Evolutionary conservation across 2,329 filamentous ascomycete genomes (phyloP).

Genomic region (Diaporthe batatas): DNA sequence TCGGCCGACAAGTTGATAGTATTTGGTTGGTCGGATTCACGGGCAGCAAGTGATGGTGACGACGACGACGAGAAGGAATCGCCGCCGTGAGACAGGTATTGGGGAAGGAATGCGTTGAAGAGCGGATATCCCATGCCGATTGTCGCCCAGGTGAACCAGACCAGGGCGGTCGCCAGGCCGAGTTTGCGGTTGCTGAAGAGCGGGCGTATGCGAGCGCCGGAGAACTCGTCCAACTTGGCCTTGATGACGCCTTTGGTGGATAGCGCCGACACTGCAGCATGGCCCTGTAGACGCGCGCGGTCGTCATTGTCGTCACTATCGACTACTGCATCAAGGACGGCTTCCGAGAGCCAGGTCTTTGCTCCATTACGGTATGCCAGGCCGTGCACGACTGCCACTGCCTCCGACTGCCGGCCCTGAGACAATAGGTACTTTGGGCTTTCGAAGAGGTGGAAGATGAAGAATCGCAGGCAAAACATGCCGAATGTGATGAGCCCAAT

Average conservation of each 20-base stretch:
- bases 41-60: constrained; percentile 21
- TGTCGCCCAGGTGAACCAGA: constrained; percentile 86
- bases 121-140: constrained; percentile 91
- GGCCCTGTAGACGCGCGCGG: constrained; percentile 18
- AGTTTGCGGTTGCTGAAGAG: constrained; percentile 71
- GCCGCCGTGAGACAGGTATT: constrained; percentile 75
- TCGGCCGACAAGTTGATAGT: constrained; percentile 56
- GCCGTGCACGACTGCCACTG: constrained; percentile 83
- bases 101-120: constrained; percentile 91
- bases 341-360: constrained; percentile 82
- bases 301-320: constrained; percentile 49
- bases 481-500: constrained; percentile 79
- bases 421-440: constrained; percentile 87
- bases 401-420: constrained; percentile 81
- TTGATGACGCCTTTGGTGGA: constrained; percentile 61
- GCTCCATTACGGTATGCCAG: constrained; percentile 79
- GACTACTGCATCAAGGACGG: constrained; percentile 71
- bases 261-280: constrained; percentile 40
- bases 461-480: constrained; percentile 85
- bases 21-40: constrained; percentile 52
- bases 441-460: constrained; percentile 85
- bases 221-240: constrained; percentile 75
- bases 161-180: constrained; percentile 63
- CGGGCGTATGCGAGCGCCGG: constrained; percentile 73
- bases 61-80: background rate